Conservation (phyloP, 768 basidiomycete species). For the Naganishia vaughanmartiniae region DNA sequence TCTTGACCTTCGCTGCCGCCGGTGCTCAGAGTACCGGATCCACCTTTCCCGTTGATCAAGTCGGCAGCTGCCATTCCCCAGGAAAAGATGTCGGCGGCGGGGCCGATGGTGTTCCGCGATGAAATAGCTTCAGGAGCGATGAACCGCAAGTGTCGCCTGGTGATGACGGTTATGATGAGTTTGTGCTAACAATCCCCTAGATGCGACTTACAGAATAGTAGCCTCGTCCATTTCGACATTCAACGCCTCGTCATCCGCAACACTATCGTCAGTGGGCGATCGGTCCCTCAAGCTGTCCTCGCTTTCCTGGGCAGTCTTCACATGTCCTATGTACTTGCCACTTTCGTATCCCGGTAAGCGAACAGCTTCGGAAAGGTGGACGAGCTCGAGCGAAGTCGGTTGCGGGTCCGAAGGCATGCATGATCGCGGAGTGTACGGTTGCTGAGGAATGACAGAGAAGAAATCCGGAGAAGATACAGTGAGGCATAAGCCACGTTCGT, state of each 20-base stretch:
- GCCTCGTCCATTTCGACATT: slow-evolving; percentile 9
- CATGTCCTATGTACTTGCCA: neutral
- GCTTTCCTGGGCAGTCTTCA: neutral
- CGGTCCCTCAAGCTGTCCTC: neutral
- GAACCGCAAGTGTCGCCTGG: slow-evolving; percentile 33
- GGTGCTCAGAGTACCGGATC: slow-evolving; percentile 3
- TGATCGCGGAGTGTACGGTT: neutral
- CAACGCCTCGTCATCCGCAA: neutral
- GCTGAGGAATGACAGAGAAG: neutral
- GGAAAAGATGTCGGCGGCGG: slow-evolving; percentile 39
- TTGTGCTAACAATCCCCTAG: neutral
- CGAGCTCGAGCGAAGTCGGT: neutral
- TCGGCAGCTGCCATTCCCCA: slow-evolving; percentile 45
- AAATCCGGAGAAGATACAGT: neutral
- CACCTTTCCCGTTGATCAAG: slow-evolving; percentile 36
- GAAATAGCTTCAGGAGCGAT: slow-evolving; percentile 39
- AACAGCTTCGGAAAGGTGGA: neutral
- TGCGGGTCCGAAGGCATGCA: neutral
- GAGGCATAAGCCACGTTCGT: neutral
- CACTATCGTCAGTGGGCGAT: neutral
- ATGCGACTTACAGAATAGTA: slow-evolving; percentile 1
- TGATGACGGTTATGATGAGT: neutral
- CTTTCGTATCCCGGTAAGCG: neutral
- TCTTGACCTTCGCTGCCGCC: slow-evolving; percentile 27
- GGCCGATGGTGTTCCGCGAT: slow-evolving; percentile 15